Conservation (phyloP, 2,329 filamentous ascomycete genomes). For the Pseudogymnoascus sp. region DNA sequence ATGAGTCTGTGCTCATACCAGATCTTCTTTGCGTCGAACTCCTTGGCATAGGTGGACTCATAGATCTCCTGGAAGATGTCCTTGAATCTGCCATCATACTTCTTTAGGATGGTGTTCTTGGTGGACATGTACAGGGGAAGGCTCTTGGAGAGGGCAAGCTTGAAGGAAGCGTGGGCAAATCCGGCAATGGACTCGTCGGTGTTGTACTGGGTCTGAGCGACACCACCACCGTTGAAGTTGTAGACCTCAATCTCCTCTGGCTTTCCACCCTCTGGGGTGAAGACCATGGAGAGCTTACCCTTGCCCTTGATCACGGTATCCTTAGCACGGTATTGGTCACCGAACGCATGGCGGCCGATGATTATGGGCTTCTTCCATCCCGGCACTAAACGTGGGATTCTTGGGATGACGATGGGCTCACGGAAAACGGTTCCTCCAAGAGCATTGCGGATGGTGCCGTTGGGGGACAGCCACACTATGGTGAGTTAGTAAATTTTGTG, state of each 20-base stretch:
- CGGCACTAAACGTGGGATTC: conserved; percentile 85
- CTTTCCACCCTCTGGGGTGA: conserved; percentile 75
- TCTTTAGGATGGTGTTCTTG: conserved; percentile 99
- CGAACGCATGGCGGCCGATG: conserved; percentile 96
- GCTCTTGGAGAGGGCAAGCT: conserved; percentile 79
- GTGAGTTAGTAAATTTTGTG: conserved; percentile 15
- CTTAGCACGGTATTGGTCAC: conserved; percentile 97
- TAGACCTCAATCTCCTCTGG: conserved; percentile 83
- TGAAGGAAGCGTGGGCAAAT: conserved; percentile 95
- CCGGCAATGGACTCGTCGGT: conserved; percentile 90
- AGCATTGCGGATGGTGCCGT: conserved; percentile 73
- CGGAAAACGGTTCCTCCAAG: conserved; percentile 96
- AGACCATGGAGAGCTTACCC: conserved; percentile 91
- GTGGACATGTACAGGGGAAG: conserved; percentile 99
- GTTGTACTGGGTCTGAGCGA: conserved; percentile 97
- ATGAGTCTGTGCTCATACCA: conserved; percentile 99
- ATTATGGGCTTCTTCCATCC: conserved; percentile 99
- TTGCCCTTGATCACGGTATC: conserved; percentile 75
- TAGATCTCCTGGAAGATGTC: conserved; percentile 99
- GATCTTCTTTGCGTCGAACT: conserved; percentile 86
- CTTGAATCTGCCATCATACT: conserved; percentile 98
- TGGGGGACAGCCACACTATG: conserved; percentile 94
- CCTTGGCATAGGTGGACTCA: conserved; percentile 74
- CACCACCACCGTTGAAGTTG: conserved; percentile 79
- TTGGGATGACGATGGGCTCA: conserved; percentile 93